Base-by-base conservation (phyloP, 2,329 filamentous ascomycete genomes). In the Diaporthe amygdali region DNA sequence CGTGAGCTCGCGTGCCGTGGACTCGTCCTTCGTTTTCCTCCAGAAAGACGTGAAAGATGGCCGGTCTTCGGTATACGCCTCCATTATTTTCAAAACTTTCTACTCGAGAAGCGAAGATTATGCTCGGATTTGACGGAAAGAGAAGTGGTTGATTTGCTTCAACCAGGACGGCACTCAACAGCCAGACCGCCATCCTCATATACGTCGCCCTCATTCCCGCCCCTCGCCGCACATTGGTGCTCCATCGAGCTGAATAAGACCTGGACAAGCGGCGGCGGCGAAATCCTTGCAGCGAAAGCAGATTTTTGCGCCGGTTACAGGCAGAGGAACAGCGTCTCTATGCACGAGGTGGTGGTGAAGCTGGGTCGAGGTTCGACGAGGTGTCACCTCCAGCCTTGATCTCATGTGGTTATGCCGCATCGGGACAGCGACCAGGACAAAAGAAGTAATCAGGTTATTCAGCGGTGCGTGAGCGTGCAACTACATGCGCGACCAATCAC, bases 21-120 rank as follows among this genome's bases (percentile, higher is more conserved):
- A 74, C 46, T 78, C 78, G 61, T 84, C 79, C 75, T 84, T 86
- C 22, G 80, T 82, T 54, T 80, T 82, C 74, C 82, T 85, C 84
- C 85, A 85, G 71, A 84, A 87, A 12, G 79, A 76, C n/a, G 80
- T 78, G 75, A 87, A 87, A n/a, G 85, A 85, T 2, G 85, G 84
- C 71, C 83, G 79, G 20, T 75, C 76, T 27, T 49, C 72, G 2
- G 73, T 74, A 22, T 75, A 64, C 56, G 34, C 46, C 39, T 59
- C 41, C 66, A 68, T 68, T 49, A 44, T 51, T 12, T 17, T 22
- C 47, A 54, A 34, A 37, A 25, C 9, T 22, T 17, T 51, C 52
- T 51, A 10, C 17, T 32, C 30, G 15, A 37, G 30, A 9, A 25
- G 34, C 15, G 30, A 32, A 25, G n/a, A 47, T 47, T 20, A n/a